Evolutionary conservation across 2,329 filamentous ascomycete genomes (phyloP), one percentile per base, ranked within the genome.

Genomic region (Talaromyces sp.): DNA sequence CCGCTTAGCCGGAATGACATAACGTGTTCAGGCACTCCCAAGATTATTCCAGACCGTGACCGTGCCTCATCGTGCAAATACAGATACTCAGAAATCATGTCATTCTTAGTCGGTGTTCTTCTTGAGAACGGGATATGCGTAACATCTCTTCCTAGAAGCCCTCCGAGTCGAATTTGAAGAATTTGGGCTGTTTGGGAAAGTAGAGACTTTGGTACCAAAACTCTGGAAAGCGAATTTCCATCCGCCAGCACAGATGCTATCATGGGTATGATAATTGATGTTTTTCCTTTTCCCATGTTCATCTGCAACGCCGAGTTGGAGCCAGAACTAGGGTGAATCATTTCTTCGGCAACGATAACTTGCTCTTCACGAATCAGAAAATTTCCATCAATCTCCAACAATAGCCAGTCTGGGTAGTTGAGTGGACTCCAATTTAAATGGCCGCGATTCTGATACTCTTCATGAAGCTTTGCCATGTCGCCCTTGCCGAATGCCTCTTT

Each of bases 221-320:
- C 79, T 1, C 87, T 75, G 0, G 80, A 78, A 0, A 90, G 73
- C 4, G 71, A 77, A 0, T 71, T 67, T 0, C 77, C 75, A 54
- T 89, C 75, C 0, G 84, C 83, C 0, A 89, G 69, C 0, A 77
- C 72, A 0, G 81, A 75, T 0, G 84, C 83, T 0, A 88, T 82
- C 61, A 89, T 87, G 0, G 88, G 88, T 0, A 88, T 81, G 53
- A 92, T 91, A 0, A 90, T 84, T 0, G 87, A 88, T 0, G 86
- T 86, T 67, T 91, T 91, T 0, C 88, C 82, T 74, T 87, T 80
- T 0, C 87, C 87, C 86, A 89, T 89, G 63, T 88, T 85, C 72
- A 89, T 81, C 63, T 89, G 87, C 1, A 88, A 65, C 0, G 89
- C 84, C 0, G 85, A 85, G 62, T 88, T 89, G 0, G 72, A 64